Conservation (phyloP, 495 filamentous ascomycete genomes). For the Talaromyces stipitatus region DNA sequence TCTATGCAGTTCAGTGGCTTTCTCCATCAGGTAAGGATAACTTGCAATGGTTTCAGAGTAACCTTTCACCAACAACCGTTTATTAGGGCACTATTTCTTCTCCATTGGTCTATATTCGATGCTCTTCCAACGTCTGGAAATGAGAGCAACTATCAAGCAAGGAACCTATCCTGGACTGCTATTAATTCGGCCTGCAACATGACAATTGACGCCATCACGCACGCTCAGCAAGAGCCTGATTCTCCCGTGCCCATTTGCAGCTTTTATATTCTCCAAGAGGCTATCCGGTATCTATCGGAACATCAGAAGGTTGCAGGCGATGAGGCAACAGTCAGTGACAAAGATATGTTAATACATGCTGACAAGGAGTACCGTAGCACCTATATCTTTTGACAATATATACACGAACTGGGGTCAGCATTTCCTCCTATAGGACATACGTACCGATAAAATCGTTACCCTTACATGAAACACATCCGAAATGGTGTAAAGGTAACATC, state of each 20-base stretch:
- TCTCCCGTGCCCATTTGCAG: background rate
- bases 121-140: background rate
- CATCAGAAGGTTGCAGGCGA: background rate
- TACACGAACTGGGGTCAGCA: background rate
- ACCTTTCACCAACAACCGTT: background rate
- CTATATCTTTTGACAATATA: background rate
- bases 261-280: background rate
- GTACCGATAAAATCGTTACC: too few relatives aligned
- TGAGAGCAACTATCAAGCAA: background rate
- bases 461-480: too few relatives aligned
- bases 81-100: background rate
- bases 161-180: background rate
- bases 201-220: background rate
- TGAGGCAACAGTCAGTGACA: background rate
- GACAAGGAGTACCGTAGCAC: background rate
- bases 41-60: background rate
- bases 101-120: background rate
- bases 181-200: background rate
- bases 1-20: slow-evolving; percentile 1
- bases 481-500: background rate
- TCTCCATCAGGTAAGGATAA: slow-evolving; percentile 1
- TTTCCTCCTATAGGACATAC: too few relatives aligned
- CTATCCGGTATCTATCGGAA: background rate
- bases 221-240: background rate
- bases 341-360: background rate